Evolutionary conservation across 768 basidiomycete species (phyloP), one percentile per base, ranked within the genome.

Genomic region (Xerocomus spinulosus): DNA sequence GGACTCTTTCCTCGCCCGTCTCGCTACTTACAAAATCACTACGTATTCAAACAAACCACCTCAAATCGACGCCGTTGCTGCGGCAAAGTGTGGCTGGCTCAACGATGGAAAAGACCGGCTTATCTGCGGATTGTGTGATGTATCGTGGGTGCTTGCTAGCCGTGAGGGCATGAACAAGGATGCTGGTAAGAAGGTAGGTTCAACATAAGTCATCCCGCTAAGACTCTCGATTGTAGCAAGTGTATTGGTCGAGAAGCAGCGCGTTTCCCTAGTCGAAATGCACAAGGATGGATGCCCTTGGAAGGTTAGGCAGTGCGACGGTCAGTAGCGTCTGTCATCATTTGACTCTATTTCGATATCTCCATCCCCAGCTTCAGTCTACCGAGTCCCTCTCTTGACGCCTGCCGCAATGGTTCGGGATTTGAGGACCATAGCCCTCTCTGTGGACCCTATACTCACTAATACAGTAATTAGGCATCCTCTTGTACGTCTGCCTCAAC

Each of bases 231-330:
- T 10, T 57, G 13, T 56, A 87, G 89, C 83, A 33, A 82, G 79
- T 60, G 63, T 80, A 13, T 70, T 92, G 51, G 69, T 89, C 30
- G 87, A 88, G 62, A 90, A 84, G 56, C 90, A 92, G 61, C 77
- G 77, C 13, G 51, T 58, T 4, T 78, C 79, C 35, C 68, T 92
- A 5, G 78, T 90, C 1, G 77, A 79, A 4, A 75, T 76, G 59
- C 90, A 92, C 62, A 90, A 90, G 63, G 74, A 81, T 37, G 85
- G 86, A 0, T 92, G 90, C 59, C 89, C 90, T 3, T 92, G 90
- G 90, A 87, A 79, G 63, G 71, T 75, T 42, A 77, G 80, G 47
- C 90, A 92, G 61, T 91, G 89, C 55, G 86, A 90, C 63, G 69
- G 89, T 92, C 58, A 52, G 80, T 64, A 29, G 26, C 35, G 29